Evolutionary conservation across 495 filamentous ascomycete species (phyloP), one percentile per base, ranked within the genome.

Genomic region (Tuber brumale): DNA sequence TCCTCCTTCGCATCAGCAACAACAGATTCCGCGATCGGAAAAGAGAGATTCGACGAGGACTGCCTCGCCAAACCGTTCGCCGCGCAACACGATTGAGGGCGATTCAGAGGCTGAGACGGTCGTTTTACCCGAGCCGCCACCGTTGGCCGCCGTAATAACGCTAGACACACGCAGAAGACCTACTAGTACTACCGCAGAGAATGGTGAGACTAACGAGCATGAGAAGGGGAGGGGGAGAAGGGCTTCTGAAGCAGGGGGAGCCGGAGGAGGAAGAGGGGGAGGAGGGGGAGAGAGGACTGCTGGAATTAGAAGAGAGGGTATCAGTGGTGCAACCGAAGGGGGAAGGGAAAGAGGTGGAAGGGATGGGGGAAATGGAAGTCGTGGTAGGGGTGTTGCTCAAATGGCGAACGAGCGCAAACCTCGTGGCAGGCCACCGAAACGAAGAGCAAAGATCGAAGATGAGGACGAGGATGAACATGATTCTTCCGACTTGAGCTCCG

Each of bases 401-500:
- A 80, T 51, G 76, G 75, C 31, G 78, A 80, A 75, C 72, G 79
- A 74, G 71, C 79, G 42, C 71, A 75, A 61, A 23, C 73, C 75
- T 75, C 71, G 74, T 27, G 46, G 51, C 39, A 74, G 69, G 37
- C 45, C 76, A 44, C 61, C 69, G n/a, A 75, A 81, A 69, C 75
- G 73, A 31, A 73, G 72, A 31, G 72, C 66, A 70, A 80, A 80
- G 70, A 23, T 46, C 70, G 41, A 51, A 66, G 75, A 76, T 37
- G 74, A 76, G 2, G 81, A 78, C 46, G 72, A 71, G 57, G 75
- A 79, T 39, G 76, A 81, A 39, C 79, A 82, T 10, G 76, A 76
- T 37, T 83, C 81, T 70, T 83, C 82, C 46, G 81, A 83, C 72
- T 42, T 83, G 69, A 83, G 82, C 51, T 79, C 82, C 16, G 76